phyloP scores from a whole-genome alignment of 108 stramenopile species.

The Pseudonitzschia pungens region DNA sequence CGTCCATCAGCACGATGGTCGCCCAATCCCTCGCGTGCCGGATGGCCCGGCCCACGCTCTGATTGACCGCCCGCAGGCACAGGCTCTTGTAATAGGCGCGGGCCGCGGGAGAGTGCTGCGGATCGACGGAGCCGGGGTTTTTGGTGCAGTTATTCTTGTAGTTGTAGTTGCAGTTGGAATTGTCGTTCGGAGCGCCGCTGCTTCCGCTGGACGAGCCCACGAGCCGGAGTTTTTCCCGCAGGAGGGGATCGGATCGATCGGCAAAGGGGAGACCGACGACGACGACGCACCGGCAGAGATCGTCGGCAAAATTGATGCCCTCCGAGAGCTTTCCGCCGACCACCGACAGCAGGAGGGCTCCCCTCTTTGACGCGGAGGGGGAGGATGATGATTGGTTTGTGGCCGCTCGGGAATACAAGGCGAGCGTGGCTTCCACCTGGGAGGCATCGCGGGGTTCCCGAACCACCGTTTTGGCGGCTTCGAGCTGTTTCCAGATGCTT shows the following conservation, averaged over 20 bases:
- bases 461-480: conserved; percentile 58
- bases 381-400: background rate
- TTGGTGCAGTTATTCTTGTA: background rate
- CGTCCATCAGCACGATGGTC: conserved; percentile 86
- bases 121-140: background rate
- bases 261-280: conserved; percentile 99
- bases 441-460: conserved; percentile 83
- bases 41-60: conserved; percentile 97
- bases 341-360: conserved; percentile 91
- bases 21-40: conserved; percentile 95
- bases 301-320: conserved; percentile 98
- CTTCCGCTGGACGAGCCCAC: conserved; percentile 39
- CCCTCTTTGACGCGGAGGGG: conserved; percentile 26
- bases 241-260: conserved; percentile 91
- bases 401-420: conserved; percentile 60
- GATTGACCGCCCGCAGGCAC: conserved; percentile 98
- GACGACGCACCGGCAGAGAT: conserved; percentile 93
- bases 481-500: conserved; percentile 55
- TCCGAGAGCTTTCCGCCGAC: conserved; percentile 98
- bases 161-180: background rate
- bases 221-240: conserved; percentile 90
- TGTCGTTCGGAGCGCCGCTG: no score
- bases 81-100: conserved; percentile 85
- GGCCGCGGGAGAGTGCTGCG: background rate
- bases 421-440: conserved; percentile 78